Base-by-base conservation (phyloP, 495 filamentous ascomycete genomes). In the Daldinia caldariorum region DNA sequence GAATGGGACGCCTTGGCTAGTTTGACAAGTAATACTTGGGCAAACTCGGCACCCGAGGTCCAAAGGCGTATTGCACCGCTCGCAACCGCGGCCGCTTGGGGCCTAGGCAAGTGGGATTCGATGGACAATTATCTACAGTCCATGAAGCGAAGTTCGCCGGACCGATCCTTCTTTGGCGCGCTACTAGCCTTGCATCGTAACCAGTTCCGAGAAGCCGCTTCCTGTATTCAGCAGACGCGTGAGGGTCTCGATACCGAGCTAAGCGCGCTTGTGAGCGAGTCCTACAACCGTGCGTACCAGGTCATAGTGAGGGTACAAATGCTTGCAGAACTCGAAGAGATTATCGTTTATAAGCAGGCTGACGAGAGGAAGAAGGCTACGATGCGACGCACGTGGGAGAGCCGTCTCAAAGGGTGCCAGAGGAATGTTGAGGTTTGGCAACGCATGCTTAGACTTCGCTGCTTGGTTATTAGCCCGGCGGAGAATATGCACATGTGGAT, bases 401-500 rank as follows among this genome's bases (percentile, higher is more conserved):
- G 91, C 64, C 90, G 95, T 63, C 84, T 99, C 20, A 94, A 94
- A 67, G 95, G 95, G 20, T 97, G 95, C 70, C 94, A 98, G 77
- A 90, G 94, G 43, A 98, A 98, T 71, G 94, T 97, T 20, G 95
- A 99, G 72, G 94, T 97, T 7, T 99, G 95, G 95, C 94, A 97
- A 76, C 86, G 96, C 45, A 98, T 97, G 93, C 88, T 99, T 26
- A 96, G 97, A 77, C 92, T 98, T 39, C 87, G 96, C 66, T 92
- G 92, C 14, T 87, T 99, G 50, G 95, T 99, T 54, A 94, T 97
- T 56, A 87, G 86, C 10, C 94, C 95, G 4, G 88, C 86, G 32
- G 94, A 99, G 76, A 97, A 98, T 70, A 91, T 96, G 84, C 91
- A 95, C 73, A 98, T 98, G 93, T 97, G 92, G 86, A 97, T 98